These are phyloP conservation scores for Heritiera fomes DNA, from an alignment of 345 rosid species.

Conservation along the genomic window DNA sequence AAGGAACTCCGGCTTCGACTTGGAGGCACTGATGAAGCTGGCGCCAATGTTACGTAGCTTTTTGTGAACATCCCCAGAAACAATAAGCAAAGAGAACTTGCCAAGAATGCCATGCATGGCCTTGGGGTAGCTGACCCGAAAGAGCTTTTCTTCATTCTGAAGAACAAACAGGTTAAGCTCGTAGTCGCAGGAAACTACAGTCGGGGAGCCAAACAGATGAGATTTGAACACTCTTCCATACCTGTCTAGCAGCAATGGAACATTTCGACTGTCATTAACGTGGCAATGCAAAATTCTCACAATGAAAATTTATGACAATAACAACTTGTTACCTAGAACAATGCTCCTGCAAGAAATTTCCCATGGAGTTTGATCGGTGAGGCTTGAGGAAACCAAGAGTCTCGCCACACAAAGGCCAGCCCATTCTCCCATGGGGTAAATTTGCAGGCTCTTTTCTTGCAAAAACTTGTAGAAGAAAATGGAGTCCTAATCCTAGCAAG, in stretches of 20 bases:
- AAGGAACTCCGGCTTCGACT: slow-evolving; percentile 50
- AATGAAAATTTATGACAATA: not conserved
- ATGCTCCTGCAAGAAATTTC: slow-evolving; percentile 63
- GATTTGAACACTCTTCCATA: slow-evolving; percentile 82
- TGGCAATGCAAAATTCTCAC: too few relatives aligned
- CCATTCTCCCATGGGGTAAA: slow-evolving; percentile 64
- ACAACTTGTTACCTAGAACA: slow-evolving; percentile 48
- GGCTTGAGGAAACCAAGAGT: slow-evolving; percentile 75
- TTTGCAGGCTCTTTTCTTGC: slow-evolving; percentile 18
- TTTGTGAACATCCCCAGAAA: slow-evolving; percentile 72
- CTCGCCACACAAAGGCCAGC: slow-evolving; percentile 81
- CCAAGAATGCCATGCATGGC: slow-evolving; percentile 82
- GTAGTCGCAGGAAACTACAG: slow-evolving; percentile 79
- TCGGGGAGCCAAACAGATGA: slow-evolving; percentile 73
- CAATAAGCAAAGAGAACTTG: slow-evolving; percentile 47
- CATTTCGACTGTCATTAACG: not conserved
- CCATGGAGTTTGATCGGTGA: slow-evolving; percentile 66
- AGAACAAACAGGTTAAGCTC: slow-evolving; percentile 81
- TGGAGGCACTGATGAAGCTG: slow-evolving; percentile 51
- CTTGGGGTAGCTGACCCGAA: slow-evolving; percentile 68
- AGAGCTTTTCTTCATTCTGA: slow-evolving; percentile 76
- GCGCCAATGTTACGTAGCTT: slow-evolving; percentile 59
- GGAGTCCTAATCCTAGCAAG: slow-evolving; percentile 29
- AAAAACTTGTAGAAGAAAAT: slow-evolving; percentile 11
- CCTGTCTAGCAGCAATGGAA: slow-evolving; percentile 32